These are phyloP conservation scores for Lactarius deliciosus DNA, from an alignment of 768 basidiomycete genomes.

Conservation along the genomic window DNA sequence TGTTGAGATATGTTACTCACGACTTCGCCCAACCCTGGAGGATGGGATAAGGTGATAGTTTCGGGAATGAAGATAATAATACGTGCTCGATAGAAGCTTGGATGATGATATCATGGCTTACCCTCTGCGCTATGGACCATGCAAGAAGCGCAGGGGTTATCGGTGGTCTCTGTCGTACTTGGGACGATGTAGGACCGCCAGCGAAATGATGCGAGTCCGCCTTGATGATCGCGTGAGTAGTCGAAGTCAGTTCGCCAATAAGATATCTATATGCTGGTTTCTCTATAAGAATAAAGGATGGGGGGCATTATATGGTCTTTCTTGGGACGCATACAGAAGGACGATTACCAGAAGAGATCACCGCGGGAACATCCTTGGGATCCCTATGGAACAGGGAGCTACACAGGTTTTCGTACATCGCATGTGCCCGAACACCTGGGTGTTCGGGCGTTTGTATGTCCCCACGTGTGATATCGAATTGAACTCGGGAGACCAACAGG, in stretches of 20 bases:
- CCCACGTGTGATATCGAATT: not conserved
- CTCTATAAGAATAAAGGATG: not conserved
- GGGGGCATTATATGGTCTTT: not conserved
- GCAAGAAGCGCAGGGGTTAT: conserved; percentile 10
- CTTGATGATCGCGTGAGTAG: not conserved
- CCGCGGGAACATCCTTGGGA: not conserved
- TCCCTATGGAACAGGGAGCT: not conserved
- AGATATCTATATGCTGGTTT: not conserved
- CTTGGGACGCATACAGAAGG: not conserved
- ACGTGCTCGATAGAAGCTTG: conserved; percentile 13
- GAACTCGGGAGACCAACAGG: not conserved
- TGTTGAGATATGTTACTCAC: conserved; percentile 8
- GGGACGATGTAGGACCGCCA: not conserved
- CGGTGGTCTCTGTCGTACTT: not conserved
- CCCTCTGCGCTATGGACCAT: conserved; percentile 18
- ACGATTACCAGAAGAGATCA: conserved; percentile 12
- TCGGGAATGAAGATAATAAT: not conserved
- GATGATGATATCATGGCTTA: not conserved
- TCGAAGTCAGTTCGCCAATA: not conserved
- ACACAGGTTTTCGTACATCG: not conserved
- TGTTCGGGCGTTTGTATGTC: not conserved
- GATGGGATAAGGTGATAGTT: not conserved
- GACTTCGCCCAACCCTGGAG: conserved; percentile 11
- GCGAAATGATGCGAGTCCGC: not conserved
- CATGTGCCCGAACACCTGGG: not conserved